Evolutionary conservation across 192 early-diverging fungal species (phyloP), one percentile per base, ranked within the genome.

Genomic region (Coemansia asiatica): DNA sequence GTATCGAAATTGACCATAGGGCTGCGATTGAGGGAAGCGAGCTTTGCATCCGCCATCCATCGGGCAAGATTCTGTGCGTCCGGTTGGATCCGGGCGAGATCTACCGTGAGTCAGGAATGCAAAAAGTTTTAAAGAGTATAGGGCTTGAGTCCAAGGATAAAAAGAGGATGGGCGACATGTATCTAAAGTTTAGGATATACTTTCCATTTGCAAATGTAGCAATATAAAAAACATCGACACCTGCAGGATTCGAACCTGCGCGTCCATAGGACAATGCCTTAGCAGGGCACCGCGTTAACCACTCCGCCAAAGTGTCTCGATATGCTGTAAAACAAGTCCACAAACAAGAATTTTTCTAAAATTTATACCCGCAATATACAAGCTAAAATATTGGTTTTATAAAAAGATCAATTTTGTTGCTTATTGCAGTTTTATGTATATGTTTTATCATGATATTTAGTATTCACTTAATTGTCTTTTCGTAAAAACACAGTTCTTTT

Each of bases 31-130:
- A 56, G 13, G 69, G 69, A 9, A 63, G 63, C 12, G 35, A 65
- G 21, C n/a, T 71, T n/a, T 71, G 56, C 23, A 61, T 71, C 33
- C 54, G 63, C 1, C 69, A 71, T 36, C 69, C 69, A 12, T 58
- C 62, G 1, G 69, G 69, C n/a, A 71, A 47, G 35, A 65, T 63
- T 22, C 28, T 71, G 5, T 28, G 27, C 21, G 44, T 71, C 25
- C 48, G 60, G 38, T 28, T 71, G 5, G 28, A 59, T 16, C 69
- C 69, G 2, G 63, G 63, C 7, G 69, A 71, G 60, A 36, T 71
- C 8, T 13, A 44, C 10, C 22, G 50, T 0, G 47, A 51, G 10
- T 56, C 69, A 7, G 57, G 63, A 12, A 46, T 55, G 23, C 56
- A 64, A 29, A 71, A 71, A 29, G 23, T 65, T 19, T 28, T 71